Evolutionary conservation across 2,329 filamentous ascomycete genomes (phyloP).

Genomic region (Tolypocladium cylindrosporum): DNA sequence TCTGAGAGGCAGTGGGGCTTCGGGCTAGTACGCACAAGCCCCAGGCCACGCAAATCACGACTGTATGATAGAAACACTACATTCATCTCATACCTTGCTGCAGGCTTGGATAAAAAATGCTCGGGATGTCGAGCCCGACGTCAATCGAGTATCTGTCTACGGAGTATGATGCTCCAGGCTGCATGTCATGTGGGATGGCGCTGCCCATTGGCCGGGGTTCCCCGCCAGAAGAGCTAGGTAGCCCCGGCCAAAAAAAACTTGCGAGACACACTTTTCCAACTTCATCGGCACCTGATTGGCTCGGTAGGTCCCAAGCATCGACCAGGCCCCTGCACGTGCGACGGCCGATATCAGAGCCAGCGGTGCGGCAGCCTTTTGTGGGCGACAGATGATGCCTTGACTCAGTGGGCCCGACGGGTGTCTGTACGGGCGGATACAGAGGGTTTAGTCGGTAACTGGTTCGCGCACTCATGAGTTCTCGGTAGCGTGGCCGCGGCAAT

Average conservation of each 20-base stretch:
- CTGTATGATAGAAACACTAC: no score
- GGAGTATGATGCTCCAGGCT: neutral
- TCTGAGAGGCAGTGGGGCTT: neutral
- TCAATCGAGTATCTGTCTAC: neutral
- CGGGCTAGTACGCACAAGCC: neutral
- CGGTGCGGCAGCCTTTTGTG: neutral
- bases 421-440: neutral
- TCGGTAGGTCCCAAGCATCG: conserved; percentile 13
- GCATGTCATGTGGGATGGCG: neutral
- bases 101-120: neutral
- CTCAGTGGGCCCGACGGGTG: neutral
- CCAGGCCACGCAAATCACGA: neutral
- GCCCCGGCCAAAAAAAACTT: neutral
- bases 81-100: no score
- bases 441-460: neutral
- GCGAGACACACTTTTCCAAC: conserved; percentile 17
- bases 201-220: conserved; percentile 1
- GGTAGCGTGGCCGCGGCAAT: neutral
- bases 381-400: neutral
- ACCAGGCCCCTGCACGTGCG: conserved; percentile 19
- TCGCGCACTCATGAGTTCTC: neutral
- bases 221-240: neutral
- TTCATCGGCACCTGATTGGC: conserved; percentile 24
- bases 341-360: conserved; percentile 22
- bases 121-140: no score